phyloP scores from a whole-genome alignment of 1,284 basidiomycete species.

The Ustilago curta region DNA sequence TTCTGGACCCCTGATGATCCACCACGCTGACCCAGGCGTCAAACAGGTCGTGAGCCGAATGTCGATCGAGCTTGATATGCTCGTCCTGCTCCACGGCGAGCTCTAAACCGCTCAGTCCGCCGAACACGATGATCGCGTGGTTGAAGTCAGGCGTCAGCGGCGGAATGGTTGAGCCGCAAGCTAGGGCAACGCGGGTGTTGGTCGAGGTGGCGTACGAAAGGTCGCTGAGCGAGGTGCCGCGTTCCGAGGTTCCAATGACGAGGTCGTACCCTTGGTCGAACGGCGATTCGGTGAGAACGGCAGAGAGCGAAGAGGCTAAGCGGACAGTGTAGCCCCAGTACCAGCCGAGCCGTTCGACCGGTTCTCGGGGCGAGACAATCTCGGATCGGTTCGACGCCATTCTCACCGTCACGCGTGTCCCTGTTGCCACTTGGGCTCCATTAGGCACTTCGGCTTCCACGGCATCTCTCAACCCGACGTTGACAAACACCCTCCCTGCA shows the following conservation, averaged over 20 bases:
- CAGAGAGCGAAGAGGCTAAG: conserved; percentile 48
- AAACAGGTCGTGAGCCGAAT: conserved; percentile 63
- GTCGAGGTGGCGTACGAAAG: conserved; percentile 21
- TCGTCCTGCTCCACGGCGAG: conserved; percentile 61
- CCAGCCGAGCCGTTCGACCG: conserved; percentile 55
- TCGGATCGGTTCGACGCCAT: conserved; percentile 37
- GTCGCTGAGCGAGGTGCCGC: conserved; percentile 52
- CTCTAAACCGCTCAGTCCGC: conserved; percentile 66
- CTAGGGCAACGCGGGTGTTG: conserved; percentile 14
- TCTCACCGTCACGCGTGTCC: conserved; percentile 62
- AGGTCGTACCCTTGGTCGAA: conserved; percentile 59
- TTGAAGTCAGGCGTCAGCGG: conserved; percentile 29
- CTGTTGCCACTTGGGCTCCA: conserved; percentile 19
- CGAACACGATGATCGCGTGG: conserved; percentile 65
- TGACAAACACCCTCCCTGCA: conserved; percentile 45
- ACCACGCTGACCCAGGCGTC: conserved; percentile 68
- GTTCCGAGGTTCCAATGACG: conserved; percentile 67
- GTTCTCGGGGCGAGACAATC: conserved; percentile 63
- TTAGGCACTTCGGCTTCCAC: conserved; percentile 33
- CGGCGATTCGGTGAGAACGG: conserved; percentile 48
- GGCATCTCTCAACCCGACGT: conserved; percentile 65
- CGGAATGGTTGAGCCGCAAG: conserved; percentile 20
- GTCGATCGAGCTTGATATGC: conserved; percentile 54
- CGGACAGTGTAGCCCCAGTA: conserved; percentile 69
- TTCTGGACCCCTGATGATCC: conserved; percentile 64